phyloP scores from a whole-genome alignment of 169 alveolate genomes.

The Cryptosporidium bovis region DNA sequence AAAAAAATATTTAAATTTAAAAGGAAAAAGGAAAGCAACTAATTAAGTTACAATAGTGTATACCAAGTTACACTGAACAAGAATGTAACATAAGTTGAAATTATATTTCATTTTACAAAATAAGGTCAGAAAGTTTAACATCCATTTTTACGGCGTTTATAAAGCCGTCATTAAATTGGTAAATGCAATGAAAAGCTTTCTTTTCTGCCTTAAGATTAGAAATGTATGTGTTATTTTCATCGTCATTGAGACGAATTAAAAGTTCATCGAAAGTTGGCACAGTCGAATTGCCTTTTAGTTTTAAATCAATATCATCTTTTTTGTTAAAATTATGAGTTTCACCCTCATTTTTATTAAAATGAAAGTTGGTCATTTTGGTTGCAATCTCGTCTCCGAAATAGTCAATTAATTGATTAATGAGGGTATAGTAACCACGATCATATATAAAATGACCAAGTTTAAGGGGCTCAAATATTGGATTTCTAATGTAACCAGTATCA shows the following conservation, averaged over 20 bases:
- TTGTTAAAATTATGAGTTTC: not conserved
- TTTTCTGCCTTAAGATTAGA: too few relatives aligned
- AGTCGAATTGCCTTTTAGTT: too few relatives aligned
- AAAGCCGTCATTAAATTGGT: conserved; percentile 45
- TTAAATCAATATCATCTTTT: too few relatives aligned
- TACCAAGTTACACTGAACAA: too few relatives aligned
- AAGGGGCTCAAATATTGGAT: not conserved
- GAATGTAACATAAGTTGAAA: too few relatives aligned
- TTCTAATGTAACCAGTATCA: conserved; percentile 14
- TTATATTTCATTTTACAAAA: too few relatives aligned
- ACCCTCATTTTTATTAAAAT: not conserved
- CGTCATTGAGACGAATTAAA: too few relatives aligned
- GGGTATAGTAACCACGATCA: conserved; percentile 29
- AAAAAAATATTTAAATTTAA: too few relatives aligned
- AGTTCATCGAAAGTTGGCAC: too few relatives aligned
- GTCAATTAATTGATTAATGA: conserved; percentile 38
- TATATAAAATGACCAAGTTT: not conserved
- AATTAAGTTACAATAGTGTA: too few relatives aligned
- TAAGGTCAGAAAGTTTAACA: conserved; percentile 22
- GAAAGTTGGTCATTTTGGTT: conserved; percentile 2
- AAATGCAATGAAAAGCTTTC: not conserved
- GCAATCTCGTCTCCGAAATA: conserved; percentile 15
- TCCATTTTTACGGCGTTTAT: conserved; percentile 52
- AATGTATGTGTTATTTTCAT: too few relatives aligned
- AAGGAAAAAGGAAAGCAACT: too few relatives aligned